These are phyloP conservation scores for Alternaria viburni DNA, from an alignment of 2,329 filamentous ascomycete species.

Conservation along the genomic window DNA sequence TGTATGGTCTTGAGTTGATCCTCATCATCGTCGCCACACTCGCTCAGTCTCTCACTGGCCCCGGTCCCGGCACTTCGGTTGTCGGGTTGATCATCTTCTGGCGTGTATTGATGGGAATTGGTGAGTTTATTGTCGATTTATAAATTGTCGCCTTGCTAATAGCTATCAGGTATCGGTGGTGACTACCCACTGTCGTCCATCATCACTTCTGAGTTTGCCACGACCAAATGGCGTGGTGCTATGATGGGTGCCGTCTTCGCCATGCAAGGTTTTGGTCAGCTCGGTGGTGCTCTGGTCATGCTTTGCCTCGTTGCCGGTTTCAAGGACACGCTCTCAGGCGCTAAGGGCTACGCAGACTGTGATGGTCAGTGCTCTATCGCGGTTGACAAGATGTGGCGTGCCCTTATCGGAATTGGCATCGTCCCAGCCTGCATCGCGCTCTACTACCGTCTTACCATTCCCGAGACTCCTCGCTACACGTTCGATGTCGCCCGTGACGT, in stretches of 20 bases:
- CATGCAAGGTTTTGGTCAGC: constrained; percentile 53
- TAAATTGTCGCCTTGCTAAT: constrained; percentile 2
- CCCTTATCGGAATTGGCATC: constrained; percentile 50
- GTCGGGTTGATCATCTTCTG: constrained; percentile 50
- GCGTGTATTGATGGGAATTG: constrained; percentile 51
- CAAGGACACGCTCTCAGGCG: constrained; percentile 34
- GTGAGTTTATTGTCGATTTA: constrained; percentile 49
- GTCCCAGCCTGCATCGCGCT: constrained; percentile 52
- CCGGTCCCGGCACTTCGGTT: constrained; percentile 44
- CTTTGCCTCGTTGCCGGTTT: constrained; percentile 39
- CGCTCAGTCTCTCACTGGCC: constrained; percentile 44
- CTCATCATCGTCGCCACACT: constrained; percentile 50
- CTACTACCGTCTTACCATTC: constrained; percentile 52
- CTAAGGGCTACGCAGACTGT: constrained; percentile 31
- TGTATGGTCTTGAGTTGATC: constrained; percentile 70
- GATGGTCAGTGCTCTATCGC: constrained; percentile 38
- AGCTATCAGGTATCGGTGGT: constrained; percentile 59
- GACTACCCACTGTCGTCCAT: constrained; percentile 85
- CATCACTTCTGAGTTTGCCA: constrained; percentile 68
- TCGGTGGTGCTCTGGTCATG: constrained; percentile 47
- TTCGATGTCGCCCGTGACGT: constrained; percentile 51
- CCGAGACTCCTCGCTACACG: constrained; percentile 52
- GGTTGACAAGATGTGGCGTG: constrained; percentile 52
- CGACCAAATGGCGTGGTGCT: constrained; percentile 49
- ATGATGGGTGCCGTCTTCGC: constrained; percentile 54